Evolutionary conservation across 2,329 filamentous ascomycete species (phyloP).

Genomic region (Fusarium newnesense): DNA sequence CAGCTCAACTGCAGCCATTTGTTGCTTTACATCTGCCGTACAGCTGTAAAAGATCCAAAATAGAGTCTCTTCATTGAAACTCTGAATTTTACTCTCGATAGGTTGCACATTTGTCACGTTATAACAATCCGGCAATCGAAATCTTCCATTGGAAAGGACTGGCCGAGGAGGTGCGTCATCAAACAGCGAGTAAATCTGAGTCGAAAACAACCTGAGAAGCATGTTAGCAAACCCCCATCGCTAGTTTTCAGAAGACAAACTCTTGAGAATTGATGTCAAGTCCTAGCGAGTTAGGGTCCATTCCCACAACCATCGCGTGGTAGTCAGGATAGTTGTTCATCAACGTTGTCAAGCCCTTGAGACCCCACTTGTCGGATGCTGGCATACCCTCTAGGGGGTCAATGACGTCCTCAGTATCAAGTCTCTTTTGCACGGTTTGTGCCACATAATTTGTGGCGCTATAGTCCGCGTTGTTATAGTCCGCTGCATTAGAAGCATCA

Average conservation of each 20-base stretch:
- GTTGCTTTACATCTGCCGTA: conserved; percentile 70
- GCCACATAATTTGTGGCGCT: not conserved
- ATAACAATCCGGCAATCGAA: conserved; percentile 72
- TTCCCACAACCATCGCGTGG: conserved; percentile 67
- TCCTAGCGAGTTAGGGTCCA: conserved; percentile 67
- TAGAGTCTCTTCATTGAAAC: conserved; percentile 75
- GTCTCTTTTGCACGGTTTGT: conserved; percentile 44
- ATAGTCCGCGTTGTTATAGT: conserved; percentile 55
- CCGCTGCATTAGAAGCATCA: conserved; percentile 55
- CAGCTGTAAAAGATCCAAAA: conserved; percentile 78
- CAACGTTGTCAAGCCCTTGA: conserved; percentile 71
- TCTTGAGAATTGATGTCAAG: conserved; percentile 67
- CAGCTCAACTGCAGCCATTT: conserved; percentile 72
- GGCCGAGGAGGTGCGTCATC: conserved; percentile 69
- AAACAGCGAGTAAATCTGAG: conserved; percentile 70
- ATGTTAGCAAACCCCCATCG: conserved; percentile 25
- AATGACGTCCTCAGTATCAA: conserved; percentile 54
- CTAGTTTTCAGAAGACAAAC: conserved; percentile 55
- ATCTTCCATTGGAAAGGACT: conserved; percentile 61
- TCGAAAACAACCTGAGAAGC: conserved; percentile 61
- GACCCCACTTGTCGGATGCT: conserved; percentile 71
- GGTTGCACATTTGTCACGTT: conserved; percentile 73
- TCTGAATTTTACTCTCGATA: conserved; percentile 72
- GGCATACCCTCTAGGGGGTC: conserved; percentile 71
- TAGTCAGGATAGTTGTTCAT: conserved; percentile 74